These are phyloP conservation scores for Leishmania mexicana DNA, from an alignment of 208 protist genomes.

Conservation along the genomic window DNA sequence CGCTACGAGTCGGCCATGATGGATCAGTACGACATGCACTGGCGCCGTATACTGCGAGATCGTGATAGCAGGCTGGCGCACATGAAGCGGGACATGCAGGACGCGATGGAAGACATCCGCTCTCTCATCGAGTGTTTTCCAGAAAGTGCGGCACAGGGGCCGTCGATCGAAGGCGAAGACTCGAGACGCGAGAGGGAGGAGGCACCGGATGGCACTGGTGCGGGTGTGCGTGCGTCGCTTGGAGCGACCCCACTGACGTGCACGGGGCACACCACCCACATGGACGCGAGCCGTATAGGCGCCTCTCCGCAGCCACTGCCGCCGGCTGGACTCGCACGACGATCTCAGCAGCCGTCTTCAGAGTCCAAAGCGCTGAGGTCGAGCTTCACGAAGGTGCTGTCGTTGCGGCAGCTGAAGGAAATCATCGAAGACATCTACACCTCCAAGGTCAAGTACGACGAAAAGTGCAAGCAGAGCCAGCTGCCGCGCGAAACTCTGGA, in stretches of 20 bases:
- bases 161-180: background rate
- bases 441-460: constrained; percentile 89
- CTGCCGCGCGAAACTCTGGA: constrained; percentile 92
- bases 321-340: constrained; percentile 4
- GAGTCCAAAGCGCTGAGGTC: constrained; percentile 19
- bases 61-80: constrained; percentile 44
- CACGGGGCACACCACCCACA: background rate
- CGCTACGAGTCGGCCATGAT: constrained; percentile 48
- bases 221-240: constrained; percentile 2
- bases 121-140: constrained; percentile 50
- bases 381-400: constrained; percentile 51
- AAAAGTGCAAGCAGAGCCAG: constrained; percentile 69
- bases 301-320: constrained; percentile 29
- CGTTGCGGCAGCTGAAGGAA: constrained; percentile 79
- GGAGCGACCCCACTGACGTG: constrained; percentile 14
- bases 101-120: constrained; percentile 71
- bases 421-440: constrained; percentile 89
- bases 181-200: constrained; percentile 4
- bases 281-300: constrained; percentile 5
- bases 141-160: background rate
- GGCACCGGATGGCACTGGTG: background rate
- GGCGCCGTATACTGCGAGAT: constrained; percentile 57
- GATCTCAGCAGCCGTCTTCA: constrained; percentile 11
- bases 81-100: constrained; percentile 70
- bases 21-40: constrained; percentile 72